Conservation (phyloP, 2,329 filamentous ascomycete genomes). For the Claviceps arundinis region DNA sequence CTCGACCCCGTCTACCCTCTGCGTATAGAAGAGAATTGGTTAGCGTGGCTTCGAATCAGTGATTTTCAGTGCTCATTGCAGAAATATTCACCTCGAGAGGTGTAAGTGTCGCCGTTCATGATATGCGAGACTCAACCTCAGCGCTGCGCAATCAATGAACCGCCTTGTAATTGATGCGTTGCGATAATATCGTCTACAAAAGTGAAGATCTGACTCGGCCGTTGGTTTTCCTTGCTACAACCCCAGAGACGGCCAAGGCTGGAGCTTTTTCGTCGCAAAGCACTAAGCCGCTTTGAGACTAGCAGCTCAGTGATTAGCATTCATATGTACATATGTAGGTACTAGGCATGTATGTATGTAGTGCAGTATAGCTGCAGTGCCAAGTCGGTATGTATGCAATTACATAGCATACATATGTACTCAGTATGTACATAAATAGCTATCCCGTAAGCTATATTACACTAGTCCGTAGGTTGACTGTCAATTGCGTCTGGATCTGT, state of each 20-base stretch:
- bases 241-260: conserved; percentile 22
- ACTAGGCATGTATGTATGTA: too few species aligned
- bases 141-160: conserved; percentile 6
- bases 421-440: too few species aligned
- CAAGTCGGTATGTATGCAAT: too few species aligned
- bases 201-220: neutral
- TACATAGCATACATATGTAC: too few species aligned
- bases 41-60: conserved; percentile 1
- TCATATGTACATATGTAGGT: too few species aligned
- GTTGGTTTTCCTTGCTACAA: conserved; percentile 11
- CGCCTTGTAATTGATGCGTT: conserved; percentile 3
- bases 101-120: conserved; percentile 82
- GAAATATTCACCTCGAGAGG: conserved; percentile 42
- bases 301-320: conserved; percentile 6
- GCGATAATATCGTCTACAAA: neutral
- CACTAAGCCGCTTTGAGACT: conserved; percentile 16
- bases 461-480: too few species aligned
- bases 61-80: neutral
- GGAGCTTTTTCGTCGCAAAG: conserved; percentile 28
- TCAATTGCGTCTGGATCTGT: too few species aligned
- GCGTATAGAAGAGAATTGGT: conserved; percentile 11
- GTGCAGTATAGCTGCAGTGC: too few species aligned
- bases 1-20: conserved; percentile 41
- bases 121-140: conserved; percentile 15
- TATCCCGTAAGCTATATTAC: too few species aligned